These are phyloP conservation scores for Diutina scorzettiae DNA, from an alignment of 1,139 yeast genomes.

Conservation along the genomic window DNA sequence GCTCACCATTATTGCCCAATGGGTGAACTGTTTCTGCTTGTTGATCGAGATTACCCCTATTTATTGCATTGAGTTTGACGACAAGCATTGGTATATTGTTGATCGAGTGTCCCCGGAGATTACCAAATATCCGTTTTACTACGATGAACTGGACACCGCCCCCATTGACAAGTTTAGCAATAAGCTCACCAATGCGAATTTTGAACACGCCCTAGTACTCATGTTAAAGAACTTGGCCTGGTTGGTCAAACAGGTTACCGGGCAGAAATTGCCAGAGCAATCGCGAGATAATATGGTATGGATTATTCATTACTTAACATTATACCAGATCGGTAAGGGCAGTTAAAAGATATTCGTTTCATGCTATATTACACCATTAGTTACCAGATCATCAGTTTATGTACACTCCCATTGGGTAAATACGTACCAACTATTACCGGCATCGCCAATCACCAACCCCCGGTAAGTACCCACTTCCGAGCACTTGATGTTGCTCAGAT, in stretches of 20 bases:
- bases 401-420: slow-evolving; percentile 82
- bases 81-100: neutral
- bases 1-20: neutral
- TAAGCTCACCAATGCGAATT: neutral
- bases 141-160: neutral
- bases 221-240: neutral
- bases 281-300: slow-evolving; percentile 32
- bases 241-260: neutral
- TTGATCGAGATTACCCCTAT: neutral
- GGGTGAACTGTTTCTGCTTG: neutral
- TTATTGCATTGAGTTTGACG: neutral
- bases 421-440: slow-evolving; percentile 77
- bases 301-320: slow-evolving; percentile 26
- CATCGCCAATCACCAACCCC: slow-evolving; percentile 70
- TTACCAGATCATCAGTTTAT: too few relatives aligned
- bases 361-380: too few relatives aligned
- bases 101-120: neutral
- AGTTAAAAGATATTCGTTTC: too few relatives aligned
- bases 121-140: neutral
- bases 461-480: slow-evolving; percentile 74
- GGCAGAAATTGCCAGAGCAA: slow-evolving; percentile 8
- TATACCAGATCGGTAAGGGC: slow-evolving; percentile 12
- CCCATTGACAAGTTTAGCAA: neutral
- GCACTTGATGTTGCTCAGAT: slow-evolving; percentile 47
- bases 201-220: neutral